These are phyloP conservation scores for Cynara cardunculus DNA, from an alignment of 129 eudicot species.

Conservation along the genomic window DNA sequence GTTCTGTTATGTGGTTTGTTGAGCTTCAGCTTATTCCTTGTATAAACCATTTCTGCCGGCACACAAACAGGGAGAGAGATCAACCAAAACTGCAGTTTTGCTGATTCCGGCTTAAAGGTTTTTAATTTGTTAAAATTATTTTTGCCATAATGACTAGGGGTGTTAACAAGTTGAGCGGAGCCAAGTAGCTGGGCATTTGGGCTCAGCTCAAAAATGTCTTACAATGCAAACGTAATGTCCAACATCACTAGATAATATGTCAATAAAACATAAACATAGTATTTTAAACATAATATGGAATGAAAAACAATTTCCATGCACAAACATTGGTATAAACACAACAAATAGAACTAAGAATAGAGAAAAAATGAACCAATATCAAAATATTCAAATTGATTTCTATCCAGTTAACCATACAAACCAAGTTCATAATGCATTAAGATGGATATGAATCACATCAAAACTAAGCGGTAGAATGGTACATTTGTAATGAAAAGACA, in stretches of 20 bases:
- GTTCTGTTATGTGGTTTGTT: conserved; percentile 12
- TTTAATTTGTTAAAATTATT: neutral
- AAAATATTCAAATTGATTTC: neutral
- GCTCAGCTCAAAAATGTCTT: neutral
- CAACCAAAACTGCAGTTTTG: neutral
- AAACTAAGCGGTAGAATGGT: neutral
- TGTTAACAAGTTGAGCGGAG: neutral
- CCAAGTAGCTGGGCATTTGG: neutral
- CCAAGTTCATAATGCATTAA: neutral
- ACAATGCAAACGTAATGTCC: neutral
- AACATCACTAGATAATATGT: neutral
- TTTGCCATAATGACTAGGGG: neutral
- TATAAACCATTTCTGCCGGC: conserved; percentile 22
- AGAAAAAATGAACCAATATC: neutral
- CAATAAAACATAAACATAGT: neutral
- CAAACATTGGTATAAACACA: neutral
- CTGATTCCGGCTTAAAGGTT: neutral
- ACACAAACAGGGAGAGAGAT: conserved; percentile 8
- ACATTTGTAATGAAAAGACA: neutral
- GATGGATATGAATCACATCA: neutral
- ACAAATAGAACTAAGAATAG: neutral
- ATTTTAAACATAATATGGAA: neutral
- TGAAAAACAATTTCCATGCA: neutral
- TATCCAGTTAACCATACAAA: neutral
- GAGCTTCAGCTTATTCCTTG: conserved; percentile 1